Evolutionary conservation across 352 stramenopile genomes (phyloP).

Genomic region (Pythium angustatum): DNA sequence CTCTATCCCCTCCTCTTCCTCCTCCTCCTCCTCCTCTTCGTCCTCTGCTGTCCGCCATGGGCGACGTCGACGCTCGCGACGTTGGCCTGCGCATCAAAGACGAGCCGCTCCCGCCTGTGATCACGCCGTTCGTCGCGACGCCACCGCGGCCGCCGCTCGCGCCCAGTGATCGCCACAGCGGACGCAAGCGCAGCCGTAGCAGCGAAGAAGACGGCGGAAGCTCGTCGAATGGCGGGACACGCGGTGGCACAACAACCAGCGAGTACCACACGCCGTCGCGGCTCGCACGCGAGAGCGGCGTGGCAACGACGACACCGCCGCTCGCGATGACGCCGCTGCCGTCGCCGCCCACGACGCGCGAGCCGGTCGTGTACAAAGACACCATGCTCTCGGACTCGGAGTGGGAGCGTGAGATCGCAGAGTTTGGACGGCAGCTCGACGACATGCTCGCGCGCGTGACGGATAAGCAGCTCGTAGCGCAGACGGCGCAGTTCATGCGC

Average conservation of each 20-base stretch:
- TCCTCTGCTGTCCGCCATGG: neutral
- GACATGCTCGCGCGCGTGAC: slow-evolving; percentile 71
- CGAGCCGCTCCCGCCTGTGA: slow-evolving; percentile 7
- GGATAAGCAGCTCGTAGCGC: slow-evolving; percentile 68
- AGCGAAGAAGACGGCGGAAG: slow-evolving; percentile 4
- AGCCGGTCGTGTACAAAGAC: slow-evolving; percentile 19
- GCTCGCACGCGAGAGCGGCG: neutral
- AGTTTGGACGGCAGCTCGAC: slow-evolving; percentile 71
- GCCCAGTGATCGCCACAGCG: slow-evolving; percentile 8
- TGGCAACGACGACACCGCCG: slow-evolving; percentile 5
- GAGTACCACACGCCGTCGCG: slow-evolving; percentile 20
- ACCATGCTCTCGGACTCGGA: slow-evolving; percentile 61
- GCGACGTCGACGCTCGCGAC: neutral
- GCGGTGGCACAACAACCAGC: neutral
- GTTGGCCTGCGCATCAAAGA: slow-evolving; percentile 5
- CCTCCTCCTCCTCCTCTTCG: neutral
- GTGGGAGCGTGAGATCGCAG: slow-evolving; percentile 74
- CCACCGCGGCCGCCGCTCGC: slow-evolving; percentile 18
- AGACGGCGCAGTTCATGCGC: slow-evolving; percentile 76
- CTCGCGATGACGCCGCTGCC: slow-evolving; percentile 18
- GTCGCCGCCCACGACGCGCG: slow-evolving; percentile 3
- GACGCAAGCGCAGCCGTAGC: slow-evolving; percentile 31
- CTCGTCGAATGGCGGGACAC: neutral
- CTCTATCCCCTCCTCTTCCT: neutral
- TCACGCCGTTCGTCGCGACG: slow-evolving; percentile 10